Evolutionary conservation across 2,329 filamentous ascomycete genomes (phyloP), one percentile per base, ranked within the genome.

Genomic region (Colletotrichum lini): DNA sequence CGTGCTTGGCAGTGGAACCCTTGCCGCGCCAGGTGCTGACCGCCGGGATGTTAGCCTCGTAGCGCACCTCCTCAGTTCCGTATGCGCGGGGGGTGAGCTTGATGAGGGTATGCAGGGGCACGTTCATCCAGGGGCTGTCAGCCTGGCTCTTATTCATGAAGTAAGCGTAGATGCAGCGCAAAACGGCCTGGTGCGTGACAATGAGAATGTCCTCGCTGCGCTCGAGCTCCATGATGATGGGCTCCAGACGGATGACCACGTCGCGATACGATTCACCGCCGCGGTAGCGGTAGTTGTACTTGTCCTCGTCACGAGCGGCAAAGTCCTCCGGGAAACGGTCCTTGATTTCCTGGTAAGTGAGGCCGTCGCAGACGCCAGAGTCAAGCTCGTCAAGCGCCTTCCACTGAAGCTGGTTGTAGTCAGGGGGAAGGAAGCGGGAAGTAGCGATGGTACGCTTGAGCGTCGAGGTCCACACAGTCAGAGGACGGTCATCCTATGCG

Each of bases 161-260:
- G 82, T 99, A 99, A 40, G 96, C 94, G 79, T 98, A 99, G 77
- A 99, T 98, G 85, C 96, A 99, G 71, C 96, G 91, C 73, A 99
- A 87, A 44, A 99, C 96, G 16, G 96, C 96, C 84, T 99, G 96
- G 81, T 99, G 96, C 4, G 96, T 98, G 73, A 99, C 95, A 76
- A 99, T 98, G 72, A 99, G 90, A 75, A 99, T 97, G 79, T 99
- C 97, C 82, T 98, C 96, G 76, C 92, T 94, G 73, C 96, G 91
- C 82, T 99, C 96, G 63, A 99, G 87, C 81, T 99, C 96, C 96
- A 99, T 99, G 84, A 99, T 99, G 83, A 99, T 99, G 73, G 96
- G 96, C 80, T 99, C 96, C 0, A 99, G 91, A 0, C 96, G 94
- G 78, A 98, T 98, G 50, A 99, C 96, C 1, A 99, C 96, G 78